A percentile compares a stretch with the other conserved stretches of the same genome.
Conservation (phyloP, 306 rosid genomes). For the Canavalia gladiata region DNA sequence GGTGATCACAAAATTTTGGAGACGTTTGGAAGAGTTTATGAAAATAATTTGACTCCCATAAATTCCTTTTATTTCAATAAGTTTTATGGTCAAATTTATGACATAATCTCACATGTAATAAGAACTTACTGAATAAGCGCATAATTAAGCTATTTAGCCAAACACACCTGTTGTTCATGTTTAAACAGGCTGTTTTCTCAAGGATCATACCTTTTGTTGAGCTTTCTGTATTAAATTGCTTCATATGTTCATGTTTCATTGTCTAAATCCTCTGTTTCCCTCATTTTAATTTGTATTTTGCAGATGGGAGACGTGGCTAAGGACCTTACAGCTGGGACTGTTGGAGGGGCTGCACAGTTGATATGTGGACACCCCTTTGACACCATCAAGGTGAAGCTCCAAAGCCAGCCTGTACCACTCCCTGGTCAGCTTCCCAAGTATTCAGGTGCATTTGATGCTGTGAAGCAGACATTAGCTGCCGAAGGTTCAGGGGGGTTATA, state of each 20-base stretch:
- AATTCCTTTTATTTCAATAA: no score
- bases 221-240: background rate
- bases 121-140: no score
- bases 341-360: conserved; percentile 97
- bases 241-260: conserved; percentile 9
- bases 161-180: background rate
- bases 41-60: no score
- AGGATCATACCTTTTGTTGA: background rate
- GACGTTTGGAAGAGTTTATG: no score
- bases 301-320: conserved; percentile 95
- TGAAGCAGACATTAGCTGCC: conserved; percentile 90
- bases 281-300: conserved; percentile 17
- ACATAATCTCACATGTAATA: no score
- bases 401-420: conserved; percentile 92
- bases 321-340: conserved; percentile 90
- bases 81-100: no score
- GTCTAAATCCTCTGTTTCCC: conserved; percentile 10
- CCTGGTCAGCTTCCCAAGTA: conserved; percentile 86
- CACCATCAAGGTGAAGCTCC: conserved; percentile 98
- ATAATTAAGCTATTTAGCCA: no score
- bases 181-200: conserved; percentile 32
- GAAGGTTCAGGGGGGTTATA: conserved; percentile 92
- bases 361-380: conserved; percentile 94
- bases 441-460: conserved; percentile 93
- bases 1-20: no score